Conservation (phyloP, 2,329 filamentous ascomycete species). For the Mariannaea sp. region DNA sequence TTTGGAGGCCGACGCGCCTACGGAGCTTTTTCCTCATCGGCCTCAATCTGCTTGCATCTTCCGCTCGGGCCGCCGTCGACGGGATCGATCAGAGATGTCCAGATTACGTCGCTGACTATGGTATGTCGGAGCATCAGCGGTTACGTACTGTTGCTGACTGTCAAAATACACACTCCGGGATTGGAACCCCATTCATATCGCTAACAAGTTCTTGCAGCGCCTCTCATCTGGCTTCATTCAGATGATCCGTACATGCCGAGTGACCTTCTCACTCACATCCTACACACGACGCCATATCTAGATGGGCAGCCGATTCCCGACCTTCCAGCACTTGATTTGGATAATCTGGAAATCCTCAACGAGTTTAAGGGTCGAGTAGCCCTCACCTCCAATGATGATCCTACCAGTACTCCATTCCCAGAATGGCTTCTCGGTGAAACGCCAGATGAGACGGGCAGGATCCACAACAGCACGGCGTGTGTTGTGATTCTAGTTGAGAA, state of each 20-base stretch:
- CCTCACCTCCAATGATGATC: constrained; percentile 38
- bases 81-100: constrained; percentile 25
- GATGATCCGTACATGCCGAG: constrained; percentile 41
- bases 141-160: too few species aligned
- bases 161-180: too few species aligned
- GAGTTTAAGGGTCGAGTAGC: constrained; percentile 21
- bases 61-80: constrained; percentile 16
- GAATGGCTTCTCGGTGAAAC: constrained; percentile 38
- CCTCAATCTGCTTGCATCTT: constrained; percentile 1
- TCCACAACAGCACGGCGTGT: constrained; percentile 37
- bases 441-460: constrained; percentile 28
- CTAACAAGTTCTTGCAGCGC: constrained; percentile 30
- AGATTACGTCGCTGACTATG: constrained; percentile 39
- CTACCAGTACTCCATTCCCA: constrained; percentile 26
- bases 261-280: constrained; percentile 39
- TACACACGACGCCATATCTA: constrained; percentile 37
- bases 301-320: constrained; percentile 24
- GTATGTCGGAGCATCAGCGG: constrained; percentile 29
- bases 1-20: not conserved
- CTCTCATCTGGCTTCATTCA: constrained; percentile 41
- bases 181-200: not conserved
- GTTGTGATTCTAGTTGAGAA: constrained; percentile 41
- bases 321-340: constrained; percentile 33
- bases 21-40: not conserved
- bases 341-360: constrained; percentile 40